Evolutionary conservation across 805 yeast species (phyloP), one percentile per base, ranked within the genome.

Genomic region (Zygosaccharomyces rouxii): DNA sequence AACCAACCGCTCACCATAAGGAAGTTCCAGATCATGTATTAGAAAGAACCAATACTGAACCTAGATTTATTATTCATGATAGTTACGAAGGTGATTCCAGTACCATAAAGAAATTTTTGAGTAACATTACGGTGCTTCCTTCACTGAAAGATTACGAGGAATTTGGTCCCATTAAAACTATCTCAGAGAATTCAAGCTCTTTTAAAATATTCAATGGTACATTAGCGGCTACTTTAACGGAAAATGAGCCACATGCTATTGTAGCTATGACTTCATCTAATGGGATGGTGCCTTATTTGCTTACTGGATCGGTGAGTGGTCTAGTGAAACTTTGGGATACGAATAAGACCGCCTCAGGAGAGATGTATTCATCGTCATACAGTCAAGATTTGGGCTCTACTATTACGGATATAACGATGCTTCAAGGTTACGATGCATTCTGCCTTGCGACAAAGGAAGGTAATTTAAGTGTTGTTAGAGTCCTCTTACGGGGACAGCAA

Each of bases 281-380:
- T 0, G 53, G 52, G 4, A 81, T 84, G 25, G 75, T 80, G 13
- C 77, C 77, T 21, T 84, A 79, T 54, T 81, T 92, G 53, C 69
- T 89, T 2, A 82, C 94, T 1, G 96, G 89, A 2, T 87, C 94
- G 6, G 85, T 82, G 42, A 76, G 77, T 25, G 96, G 97, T 0
- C 60, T 70, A 1, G 58, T 94, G 35, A 84, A 80, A 54, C 66
- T 92, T 0, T 94, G 97, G 97, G 95, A 88, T 59, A 66, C 83
- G 0, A 58, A 69, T 7, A 78, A 81, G 49, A 67, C 90, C 31
- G 88, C 83, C 45, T 77, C 76, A 47, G 85, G 84, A 35, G 78
- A 81, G 3, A 69, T 77, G 7, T 76, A 77, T 26, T 69, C 75
- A 3, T 74, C 88, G 0, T 64, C 72, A 7, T 53, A 78, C 6